phyloP scores from a whole-genome alignment of 2,329 filamentous ascomycete genomes.

The Diaporthe batatas region DNA sequence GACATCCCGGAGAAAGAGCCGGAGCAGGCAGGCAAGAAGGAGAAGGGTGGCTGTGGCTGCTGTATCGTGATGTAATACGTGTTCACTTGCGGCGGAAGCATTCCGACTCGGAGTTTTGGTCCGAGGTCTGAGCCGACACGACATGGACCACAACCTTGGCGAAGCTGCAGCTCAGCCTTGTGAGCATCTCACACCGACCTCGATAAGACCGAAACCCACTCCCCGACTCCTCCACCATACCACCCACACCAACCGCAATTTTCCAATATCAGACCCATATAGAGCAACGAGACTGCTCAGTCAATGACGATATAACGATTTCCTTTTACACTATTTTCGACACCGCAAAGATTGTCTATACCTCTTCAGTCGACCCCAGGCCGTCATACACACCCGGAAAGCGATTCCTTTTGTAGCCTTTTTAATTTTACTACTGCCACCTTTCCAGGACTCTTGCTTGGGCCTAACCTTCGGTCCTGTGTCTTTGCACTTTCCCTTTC shows the following conservation, averaged over 20 bases:
- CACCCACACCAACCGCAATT: not conserved
- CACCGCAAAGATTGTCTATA: slow-evolving; percentile 23
- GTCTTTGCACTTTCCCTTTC: not conserved
- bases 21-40: slow-evolving; percentile 64
- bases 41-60: slow-evolving; percentile 75
- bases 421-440: slow-evolving; percentile 35
- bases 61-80: slow-evolving; percentile 80
- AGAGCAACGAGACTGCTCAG: slow-evolving; percentile 39
- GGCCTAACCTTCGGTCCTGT: slow-evolving; percentile 1
- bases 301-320: slow-evolving; percentile 40
- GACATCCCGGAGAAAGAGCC: slow-evolving; percentile 64
- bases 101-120: not conserved
- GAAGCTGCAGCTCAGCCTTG: not conserved
- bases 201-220: not conserved
- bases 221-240: not conserved
- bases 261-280: slow-evolving; percentile 31
- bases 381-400: slow-evolving; percentile 25
- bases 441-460: slow-evolving; percentile 16
- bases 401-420: slow-evolving; percentile 41
- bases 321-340: slow-evolving; percentile 33
- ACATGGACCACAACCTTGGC: not conserved
- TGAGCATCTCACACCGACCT: not conserved
- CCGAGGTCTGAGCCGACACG: not conserved
- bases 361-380: slow-evolving; percentile 30
- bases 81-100: not conserved